phyloP scores from a whole-genome alignment of 805 yeast genomes.

The Starmerella sp. region DNA sequence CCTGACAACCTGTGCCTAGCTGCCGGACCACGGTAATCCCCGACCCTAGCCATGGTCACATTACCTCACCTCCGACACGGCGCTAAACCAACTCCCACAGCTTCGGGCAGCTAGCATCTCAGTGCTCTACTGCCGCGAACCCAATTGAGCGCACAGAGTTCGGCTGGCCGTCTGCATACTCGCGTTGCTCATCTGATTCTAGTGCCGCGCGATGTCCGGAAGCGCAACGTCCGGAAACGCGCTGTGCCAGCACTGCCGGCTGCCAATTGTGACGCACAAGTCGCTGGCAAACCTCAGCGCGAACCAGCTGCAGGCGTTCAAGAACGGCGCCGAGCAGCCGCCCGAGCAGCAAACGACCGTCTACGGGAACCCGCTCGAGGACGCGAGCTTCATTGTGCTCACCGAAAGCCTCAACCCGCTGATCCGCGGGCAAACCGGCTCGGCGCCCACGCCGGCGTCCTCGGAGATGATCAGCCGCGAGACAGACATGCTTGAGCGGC shows the following conservation, averaged over 20 bases:
- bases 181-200: no score
- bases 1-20: no score
- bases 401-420: slow-evolving; percentile 24
- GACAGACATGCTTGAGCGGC: slow-evolving; percentile 37
- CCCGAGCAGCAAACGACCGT: slow-evolving; percentile 20
- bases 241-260: slow-evolving; percentile 52
- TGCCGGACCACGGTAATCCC: no score
- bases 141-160: no score
- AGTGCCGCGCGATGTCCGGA: no score
- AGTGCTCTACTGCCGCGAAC: no score
- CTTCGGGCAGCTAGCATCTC: no score
- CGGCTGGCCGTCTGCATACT: no score
- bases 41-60: no score
- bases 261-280: slow-evolving; percentile 46
- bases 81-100: no score
- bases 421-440: slow-evolving; percentile 2
- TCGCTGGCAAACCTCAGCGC: slow-evolving; percentile 42
- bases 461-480: slow-evolving; percentile 11
- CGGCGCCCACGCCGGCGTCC: background rate
- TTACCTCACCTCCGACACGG: no score
- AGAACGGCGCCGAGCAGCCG: slow-evolving; percentile 25
- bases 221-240: slow-evolving; percentile 3
- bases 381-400: slow-evolving; percentile 22
- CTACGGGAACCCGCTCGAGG: slow-evolving; percentile 23
- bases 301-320: slow-evolving; percentile 46